phyloP scores from a whole-genome alignment of 768 basidiomycete genomes.

The Xerocomellus chrysenteron region DNA sequence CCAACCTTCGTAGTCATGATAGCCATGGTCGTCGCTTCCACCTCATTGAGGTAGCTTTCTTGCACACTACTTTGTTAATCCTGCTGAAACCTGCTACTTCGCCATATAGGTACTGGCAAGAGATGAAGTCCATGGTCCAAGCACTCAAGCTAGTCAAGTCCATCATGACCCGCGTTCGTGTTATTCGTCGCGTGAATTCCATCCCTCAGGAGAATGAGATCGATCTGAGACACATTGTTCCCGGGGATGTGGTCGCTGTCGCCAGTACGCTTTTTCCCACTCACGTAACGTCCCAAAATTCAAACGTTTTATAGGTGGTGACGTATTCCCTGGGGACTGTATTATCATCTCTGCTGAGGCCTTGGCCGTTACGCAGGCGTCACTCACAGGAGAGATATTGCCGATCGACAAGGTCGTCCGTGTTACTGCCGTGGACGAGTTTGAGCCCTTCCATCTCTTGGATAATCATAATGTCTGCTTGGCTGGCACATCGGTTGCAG shows the following conservation, averaged over 20 bases:
- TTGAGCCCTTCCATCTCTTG: conserved; percentile 28
- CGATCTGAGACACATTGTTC: conserved; percentile 32
- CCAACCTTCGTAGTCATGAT: conserved; percentile 37
- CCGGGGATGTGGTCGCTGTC: conserved; percentile 32
- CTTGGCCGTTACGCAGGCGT: conserved; percentile 35
- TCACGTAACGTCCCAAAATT: neutral
- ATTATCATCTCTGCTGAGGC: conserved; percentile 34
- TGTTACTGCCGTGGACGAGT: conserved; percentile 10
- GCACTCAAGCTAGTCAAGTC: conserved; percentile 35
- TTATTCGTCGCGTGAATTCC: conserved; percentile 26
- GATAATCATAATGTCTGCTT: conserved; percentile 34
- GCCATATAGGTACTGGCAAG: conserved; percentile 31
- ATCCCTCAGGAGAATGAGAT: conserved; percentile 28
- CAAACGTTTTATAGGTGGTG: conserved; percentile 23
- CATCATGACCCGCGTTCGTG: conserved; percentile 33
- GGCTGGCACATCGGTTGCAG: conserved; percentile 34
- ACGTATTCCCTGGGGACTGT: conserved; percentile 38
- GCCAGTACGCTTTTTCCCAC: conserved; percentile 23
- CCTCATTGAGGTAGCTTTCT: conserved; percentile 27
- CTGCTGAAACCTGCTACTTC: neutral
- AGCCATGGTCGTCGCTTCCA: conserved; percentile 36
- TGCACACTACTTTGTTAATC: neutral
- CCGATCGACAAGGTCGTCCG: conserved; percentile 33
- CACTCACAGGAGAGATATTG: conserved; percentile 36
- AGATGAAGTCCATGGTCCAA: conserved; percentile 34